Evolutionary conservation across 805 yeast genomes (phyloP).

Genomic region (Saturnispora mendoncae): DNA sequence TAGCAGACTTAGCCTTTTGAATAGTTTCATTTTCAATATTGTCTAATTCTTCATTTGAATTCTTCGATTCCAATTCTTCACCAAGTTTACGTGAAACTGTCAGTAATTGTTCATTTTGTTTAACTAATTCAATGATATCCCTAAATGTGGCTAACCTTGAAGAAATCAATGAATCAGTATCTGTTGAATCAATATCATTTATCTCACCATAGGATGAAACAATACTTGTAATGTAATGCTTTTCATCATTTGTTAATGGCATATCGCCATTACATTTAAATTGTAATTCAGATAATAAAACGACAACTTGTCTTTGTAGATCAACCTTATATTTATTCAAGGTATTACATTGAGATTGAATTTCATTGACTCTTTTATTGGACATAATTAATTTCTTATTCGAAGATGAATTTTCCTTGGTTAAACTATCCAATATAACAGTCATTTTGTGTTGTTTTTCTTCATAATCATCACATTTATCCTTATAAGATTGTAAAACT

Average conservation of each 20-base stretch:
- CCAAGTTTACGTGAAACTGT: conserved; percentile 65
- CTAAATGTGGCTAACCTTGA: conserved; percentile 67
- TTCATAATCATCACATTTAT: conserved; percentile 48
- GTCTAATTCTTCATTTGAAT: conserved; percentile 38
- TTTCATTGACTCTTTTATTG: conserved; percentile 31
- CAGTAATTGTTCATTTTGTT: conserved; percentile 65
- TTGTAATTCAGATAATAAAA: conserved; percentile 56
- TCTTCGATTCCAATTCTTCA: conserved; percentile 56
- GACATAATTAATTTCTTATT: conserved; percentile 18
- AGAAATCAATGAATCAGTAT: conserved; percentile 63
- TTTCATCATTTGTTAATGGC: conserved; percentile 59
- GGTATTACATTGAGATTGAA: conserved; percentile 37
- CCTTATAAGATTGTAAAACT: conserved; percentile 55
- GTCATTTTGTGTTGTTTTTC: conserved; percentile 46
- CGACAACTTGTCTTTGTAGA: conserved; percentile 75
- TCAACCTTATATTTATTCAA: conserved; percentile 57
- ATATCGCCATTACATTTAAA: conserved; percentile 46
- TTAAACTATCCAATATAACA: conserved; percentile 43
- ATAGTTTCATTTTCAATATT: conserved; percentile 22
- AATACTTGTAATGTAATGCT: conserved; percentile 51
- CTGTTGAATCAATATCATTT: conserved; percentile 34
- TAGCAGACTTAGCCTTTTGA: conserved; percentile 53
- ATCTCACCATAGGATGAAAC: conserved; percentile 25
- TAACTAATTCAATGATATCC: conserved; percentile 57
- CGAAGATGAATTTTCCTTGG: conserved; percentile 33